Base-by-base conservation (phyloP, 208 protist species). In the Trypanosoma melophagium region DNA sequence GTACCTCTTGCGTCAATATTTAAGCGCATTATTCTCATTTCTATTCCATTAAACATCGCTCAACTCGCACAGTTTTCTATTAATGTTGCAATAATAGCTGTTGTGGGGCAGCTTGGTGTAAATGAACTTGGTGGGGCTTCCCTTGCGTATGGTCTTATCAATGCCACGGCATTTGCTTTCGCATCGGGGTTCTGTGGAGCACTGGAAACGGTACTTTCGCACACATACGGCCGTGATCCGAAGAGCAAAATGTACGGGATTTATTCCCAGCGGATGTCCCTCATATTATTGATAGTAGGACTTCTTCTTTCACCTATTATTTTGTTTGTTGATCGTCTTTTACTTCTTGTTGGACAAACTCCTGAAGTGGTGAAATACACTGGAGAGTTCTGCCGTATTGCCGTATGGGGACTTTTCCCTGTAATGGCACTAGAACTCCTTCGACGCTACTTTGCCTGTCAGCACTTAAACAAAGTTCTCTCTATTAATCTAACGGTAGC, bases 371-470 rank as follows among this genome's bases (percentile, higher is more conserved):
- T 80, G 14, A 54, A 71, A 16, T 80, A 71, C 62, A 83, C 78
- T 4, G 83, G 86, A 16, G n/a, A 69, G 45, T 95, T 89, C 60
- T 90, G 80, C 50, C 84, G 74, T 22, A 64, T 82, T 49, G 72
- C 79, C 7, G 60, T 89, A 19, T 82, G 85, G 65, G 84, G 79
- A n/a, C 66, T 87, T 54, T 87, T 86, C 52, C 80, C 82, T 3
- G 62, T 72, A 25, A 95, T 88, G 84, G 50, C 88, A 72, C 70
- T 95, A 41, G 86, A 92, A 67, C 56, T 95, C 42, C 69, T 95
- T 60, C 81, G 89, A 25, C 84, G 89, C 47, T 95, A 92, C 70
- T 95, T 84, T 62, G 84, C 86, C 0, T 89, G 86, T 62, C 82
- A 95, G 71, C 75, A 90, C 62, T 59, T 92, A 22, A 85, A 80